A percentile compares a stretch with the other conserved stretches of the same genome.
phyloP scores from a whole-genome alignment of 225 moss, liverwort and hornwort genomes.

The Polytrichum commune region DNA sequence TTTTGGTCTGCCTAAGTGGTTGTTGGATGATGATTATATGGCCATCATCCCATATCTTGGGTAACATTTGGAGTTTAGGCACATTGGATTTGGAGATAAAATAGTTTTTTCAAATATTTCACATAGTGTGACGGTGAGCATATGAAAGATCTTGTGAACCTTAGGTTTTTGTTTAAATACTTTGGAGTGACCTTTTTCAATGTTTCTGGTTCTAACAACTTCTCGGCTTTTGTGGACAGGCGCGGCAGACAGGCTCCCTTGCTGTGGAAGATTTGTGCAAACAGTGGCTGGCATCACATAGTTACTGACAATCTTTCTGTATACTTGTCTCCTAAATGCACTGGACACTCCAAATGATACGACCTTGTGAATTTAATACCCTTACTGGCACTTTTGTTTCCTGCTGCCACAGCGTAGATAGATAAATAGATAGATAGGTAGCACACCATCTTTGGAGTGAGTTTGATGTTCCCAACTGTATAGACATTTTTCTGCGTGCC shows the following conservation, averaged over 20 bases:
- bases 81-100: too few species aligned
- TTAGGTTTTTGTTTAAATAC: background rate
- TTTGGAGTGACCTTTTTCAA: background rate
- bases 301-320: constrained; percentile 22
- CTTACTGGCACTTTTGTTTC: constrained; percentile 11
- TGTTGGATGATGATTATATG: too few species aligned
- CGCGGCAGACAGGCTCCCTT: constrained; percentile 46
- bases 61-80: too few species aligned
- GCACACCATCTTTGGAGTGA: too few species aligned
- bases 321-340: constrained; percentile 11
- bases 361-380: constrained; percentile 9
- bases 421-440: too few species aligned
- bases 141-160: too few species aligned
- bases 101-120: too few species aligned
- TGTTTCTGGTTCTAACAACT: background rate
- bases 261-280: constrained; percentile 68
- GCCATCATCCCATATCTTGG: too few species aligned
- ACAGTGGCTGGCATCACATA: constrained; percentile 59
- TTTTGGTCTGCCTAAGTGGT: too few species aligned
- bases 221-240: constrained; percentile 29
- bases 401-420: constrained; percentile 14
- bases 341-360: constrained; percentile 18
- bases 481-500: constrained; percentile 36
- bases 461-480: constrained; percentile 17
- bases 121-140: too few species aligned